Base-by-base conservation (phyloP, 1,284 basidiomycete species). In the Jaminaea rosea region DNA sequence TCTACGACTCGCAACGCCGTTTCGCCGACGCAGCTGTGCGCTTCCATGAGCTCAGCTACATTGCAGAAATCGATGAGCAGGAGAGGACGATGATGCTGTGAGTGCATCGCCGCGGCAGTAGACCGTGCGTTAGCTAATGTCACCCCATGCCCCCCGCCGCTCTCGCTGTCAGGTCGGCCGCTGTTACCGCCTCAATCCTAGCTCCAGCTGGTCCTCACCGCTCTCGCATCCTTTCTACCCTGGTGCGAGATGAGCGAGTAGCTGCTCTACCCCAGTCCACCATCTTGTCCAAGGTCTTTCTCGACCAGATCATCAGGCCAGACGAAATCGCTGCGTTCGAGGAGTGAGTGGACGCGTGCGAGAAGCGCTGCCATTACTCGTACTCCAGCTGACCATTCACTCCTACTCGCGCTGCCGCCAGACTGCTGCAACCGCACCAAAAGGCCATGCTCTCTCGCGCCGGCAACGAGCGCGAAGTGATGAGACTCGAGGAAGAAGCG, bases 131-230 rank as follows among this genome's bases (percentile, higher is more conserved):
- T 23, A 36, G 34, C 9, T 6, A 42, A 23, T 42, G 11, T 42
- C 19, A 42, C 39, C 39, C 39, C n/a, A n/a, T n/a, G n/a, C 46
- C 27, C 15, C 26, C 46, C 29, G 15, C 17, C 3, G 32, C 46
- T 19, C 7, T 47, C 11, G 17, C 32, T 32, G 11, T 3, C 68
- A 93, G 89, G 19, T 80, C 84, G 46, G 87, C 89, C 31, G 90
- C 94, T 8, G 89, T 97, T 17, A 92, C 88, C 0, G 93, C 91
- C 65, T 89, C 89, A 5, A 89, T 99, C 52, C 82, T 98, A n/a
- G 91, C 92, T 1, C 92, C 93, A 1, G 91, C 94, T 21, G 94
- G 94, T 0, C 92, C 93, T 3, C 89, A 90, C 72, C 85, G 94
- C 34, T 90, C 90, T 17, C 84, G 93, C 31, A 80, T 96, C 6